Conservation (phyloP, 768 basidiomycete genomes). For the Macrolepiota dolichaula region DNA sequence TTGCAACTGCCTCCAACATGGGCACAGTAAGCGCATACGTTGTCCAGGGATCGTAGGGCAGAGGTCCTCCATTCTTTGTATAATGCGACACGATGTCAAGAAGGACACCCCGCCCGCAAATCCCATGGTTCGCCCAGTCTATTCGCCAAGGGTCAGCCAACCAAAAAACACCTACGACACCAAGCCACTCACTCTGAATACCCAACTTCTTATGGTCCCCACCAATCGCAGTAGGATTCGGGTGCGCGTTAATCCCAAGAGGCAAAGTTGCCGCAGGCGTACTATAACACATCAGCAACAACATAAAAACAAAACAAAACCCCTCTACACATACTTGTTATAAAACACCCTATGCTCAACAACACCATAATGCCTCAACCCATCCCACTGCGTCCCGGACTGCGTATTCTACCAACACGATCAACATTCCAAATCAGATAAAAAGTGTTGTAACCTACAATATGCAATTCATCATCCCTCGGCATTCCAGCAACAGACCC, state of each 20-base stretch:
- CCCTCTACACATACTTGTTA: slow-evolving; percentile 44
- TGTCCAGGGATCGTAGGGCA: slow-evolving; percentile 67
- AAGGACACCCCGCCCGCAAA: slow-evolving; percentile 65
- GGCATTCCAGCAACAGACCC: slow-evolving; percentile 18
- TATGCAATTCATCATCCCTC: slow-evolving; percentile 54
- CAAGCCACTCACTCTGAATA: slow-evolving; percentile 53
- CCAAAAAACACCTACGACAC: not conserved
- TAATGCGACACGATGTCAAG: slow-evolving; percentile 60
- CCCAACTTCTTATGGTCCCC: slow-evolving; percentile 48
- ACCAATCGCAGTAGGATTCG: slow-evolving; percentile 47
- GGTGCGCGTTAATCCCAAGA: slow-evolving; percentile 41
- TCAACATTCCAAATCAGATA: not conserved
- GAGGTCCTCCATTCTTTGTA: slow-evolving; percentile 30
- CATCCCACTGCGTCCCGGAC: slow-evolving; percentile 71
- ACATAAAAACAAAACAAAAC: not conserved
- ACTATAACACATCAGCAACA: slow-evolving; percentile 25
- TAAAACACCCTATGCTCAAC: slow-evolving; percentile 54
- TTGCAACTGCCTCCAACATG: slow-evolving; percentile 57
- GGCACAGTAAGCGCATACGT: slow-evolving; percentile 47
- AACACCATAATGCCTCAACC: slow-evolving; percentile 56
- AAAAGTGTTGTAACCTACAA: slow-evolving; percentile 31
- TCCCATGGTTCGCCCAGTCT: slow-evolving; percentile 74
- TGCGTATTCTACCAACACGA: slow-evolving; percentile 53
- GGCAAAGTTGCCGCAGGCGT: slow-evolving; percentile 40
- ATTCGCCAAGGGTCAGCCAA: not conserved